Percentiles rank a stretch among this genome's conserved stretches.
Evolutionary conservation across 2,329 filamentous ascomycete genomes (phyloP).

Genomic region (Aureobasidium sp.): DNA sequence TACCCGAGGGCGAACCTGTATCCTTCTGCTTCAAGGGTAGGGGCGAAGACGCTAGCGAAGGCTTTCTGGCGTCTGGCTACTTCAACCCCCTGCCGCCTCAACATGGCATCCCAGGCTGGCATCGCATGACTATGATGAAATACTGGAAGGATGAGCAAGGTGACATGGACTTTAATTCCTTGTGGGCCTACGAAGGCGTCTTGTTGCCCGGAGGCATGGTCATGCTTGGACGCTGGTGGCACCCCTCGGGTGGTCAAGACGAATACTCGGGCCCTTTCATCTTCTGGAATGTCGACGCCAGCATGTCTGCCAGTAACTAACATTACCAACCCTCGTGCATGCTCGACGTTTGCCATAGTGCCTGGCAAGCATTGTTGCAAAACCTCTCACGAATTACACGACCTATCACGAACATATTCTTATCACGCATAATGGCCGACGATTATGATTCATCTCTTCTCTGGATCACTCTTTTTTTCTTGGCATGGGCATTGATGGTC

Average conservation of each 20-base stretch:
- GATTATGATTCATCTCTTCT: not conserved
- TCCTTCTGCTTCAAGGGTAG: constrained; percentile 33
- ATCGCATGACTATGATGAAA: constrained; percentile 50
- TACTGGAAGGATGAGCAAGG: constrained; percentile 32
- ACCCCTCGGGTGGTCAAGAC: constrained; percentile 24
- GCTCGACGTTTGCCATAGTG: too few species aligned
- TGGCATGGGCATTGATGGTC: not conserved
- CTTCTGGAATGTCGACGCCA: constrained; percentile 35
- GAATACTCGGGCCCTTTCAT: constrained; percentile 37
- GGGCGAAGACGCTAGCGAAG: constrained; percentile 31
- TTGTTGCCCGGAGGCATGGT: constrained; percentile 42
- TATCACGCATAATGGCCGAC: not conserved
- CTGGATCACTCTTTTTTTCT: not conserved
- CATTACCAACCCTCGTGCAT: not conserved
- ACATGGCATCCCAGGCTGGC: constrained; percentile 45
- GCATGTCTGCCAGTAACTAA: not conserved
- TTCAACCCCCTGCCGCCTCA: constrained; percentile 45
- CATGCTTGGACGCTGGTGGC: constrained; percentile 44
- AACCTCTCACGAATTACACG: not conserved
- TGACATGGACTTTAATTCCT: constrained; percentile 24
- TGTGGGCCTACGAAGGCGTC: constrained; percentile 45
- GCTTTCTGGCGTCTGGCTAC: constrained; percentile 38
- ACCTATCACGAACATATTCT: not conserved
- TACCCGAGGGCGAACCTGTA: constrained; percentile 3
- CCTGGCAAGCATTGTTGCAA: not conserved